Conservation (phyloP, 805 yeast genomes). For the Saturnispora saitoi region DNA sequence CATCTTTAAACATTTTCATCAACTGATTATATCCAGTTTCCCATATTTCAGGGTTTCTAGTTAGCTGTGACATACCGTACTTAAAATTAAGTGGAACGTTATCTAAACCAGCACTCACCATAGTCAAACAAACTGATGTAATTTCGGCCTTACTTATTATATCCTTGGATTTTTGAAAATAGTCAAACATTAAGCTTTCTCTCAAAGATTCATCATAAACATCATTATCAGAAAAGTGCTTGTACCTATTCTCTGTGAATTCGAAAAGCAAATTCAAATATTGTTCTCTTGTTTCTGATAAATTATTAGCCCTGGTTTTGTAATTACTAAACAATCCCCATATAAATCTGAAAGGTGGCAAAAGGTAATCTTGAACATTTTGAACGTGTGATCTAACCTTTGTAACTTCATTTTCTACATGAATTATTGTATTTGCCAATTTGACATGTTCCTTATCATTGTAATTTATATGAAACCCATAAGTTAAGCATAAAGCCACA, state of each 20-base stretch:
- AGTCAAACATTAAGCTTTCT: conserved; percentile 23
- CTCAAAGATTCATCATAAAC: conserved; percentile 2
- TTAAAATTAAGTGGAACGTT: conserved; percentile 58
- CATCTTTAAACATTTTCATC: conserved; percentile 25
- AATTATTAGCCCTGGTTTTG: conserved; percentile 19
- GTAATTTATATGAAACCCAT: conserved; percentile 42
- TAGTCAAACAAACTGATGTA: conserved; percentile 54
- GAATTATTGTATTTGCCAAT: conserved; percentile 43
- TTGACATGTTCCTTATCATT: conserved; percentile 30
- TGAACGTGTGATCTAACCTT: conserved; percentile 49
- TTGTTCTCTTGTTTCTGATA: conserved; percentile 36
- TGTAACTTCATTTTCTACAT: conserved; percentile 49
- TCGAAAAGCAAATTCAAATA: conserved; percentile 37
- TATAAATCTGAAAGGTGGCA: conserved; percentile 30
- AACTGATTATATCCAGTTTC: conserved; percentile 36
- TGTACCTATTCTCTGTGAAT: conserved; percentile 14
- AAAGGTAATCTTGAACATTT: conserved; percentile 47
- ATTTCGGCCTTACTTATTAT: conserved; percentile 16
- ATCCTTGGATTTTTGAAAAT: conserved; percentile 14
- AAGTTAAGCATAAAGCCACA: conserved; percentile 43
- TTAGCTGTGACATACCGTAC: conserved; percentile 51
- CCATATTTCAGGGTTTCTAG: conserved; percentile 32
- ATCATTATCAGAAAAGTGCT: neutral
- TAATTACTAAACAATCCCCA: conserved; percentile 14
- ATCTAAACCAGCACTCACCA: conserved; percentile 76